These are phyloP conservation scores for Exophiala aquamarina DNA, from an alignment of 2,329 filamentous ascomycete species.

Conservation along the genomic window DNA sequence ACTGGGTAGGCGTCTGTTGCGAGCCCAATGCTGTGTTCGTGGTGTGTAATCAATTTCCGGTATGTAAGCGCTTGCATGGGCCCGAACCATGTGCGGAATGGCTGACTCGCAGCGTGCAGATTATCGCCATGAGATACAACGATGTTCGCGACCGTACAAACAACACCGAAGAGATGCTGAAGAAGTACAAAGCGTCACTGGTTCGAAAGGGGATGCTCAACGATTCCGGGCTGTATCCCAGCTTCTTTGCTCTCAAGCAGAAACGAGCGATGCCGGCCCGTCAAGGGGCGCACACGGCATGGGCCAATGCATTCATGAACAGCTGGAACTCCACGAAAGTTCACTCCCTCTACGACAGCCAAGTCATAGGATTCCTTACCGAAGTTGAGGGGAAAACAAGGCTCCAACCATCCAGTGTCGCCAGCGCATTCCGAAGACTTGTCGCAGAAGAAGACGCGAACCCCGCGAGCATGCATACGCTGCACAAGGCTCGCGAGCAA, in stretches of 20 bases:
- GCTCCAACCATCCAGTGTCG: slow-evolving; percentile 24
- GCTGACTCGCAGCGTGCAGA: slow-evolving; percentile 23
- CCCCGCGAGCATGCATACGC: slow-evolving; percentile 1
- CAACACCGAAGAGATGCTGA: slow-evolving; percentile 32
- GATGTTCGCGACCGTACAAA: slow-evolving; percentile 37
- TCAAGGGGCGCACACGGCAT: slow-evolving; percentile 30
- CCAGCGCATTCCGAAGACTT: slow-evolving; percentile 29
- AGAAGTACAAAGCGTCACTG: slow-evolving; percentile 40
- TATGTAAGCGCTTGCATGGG: no score
- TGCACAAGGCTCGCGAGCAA: slow-evolving; percentile 6
- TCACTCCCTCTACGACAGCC: slow-evolving; percentile 26
- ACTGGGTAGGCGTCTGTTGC: slow-evolving; percentile 44
- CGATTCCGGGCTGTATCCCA: slow-evolving; percentile 29
- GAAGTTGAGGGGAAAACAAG: slow-evolving; percentile 26
- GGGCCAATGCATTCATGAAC: slow-evolving; percentile 37
- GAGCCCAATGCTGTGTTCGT: slow-evolving; percentile 39
- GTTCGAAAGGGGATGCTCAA: slow-evolving; percentile 30
- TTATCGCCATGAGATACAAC: slow-evolving; percentile 41
- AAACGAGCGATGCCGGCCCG: slow-evolving; percentile 22
- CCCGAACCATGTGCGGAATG: no score
- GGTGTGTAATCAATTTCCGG: slow-evolving; percentile 47
- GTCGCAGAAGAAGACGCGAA: slow-evolving; percentile 14
- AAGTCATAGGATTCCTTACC: slow-evolving; percentile 32
- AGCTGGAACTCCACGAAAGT: slow-evolving; percentile 40
- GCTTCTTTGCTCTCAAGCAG: slow-evolving; percentile 32